Percentiles rank a stretch among this genome's conserved stretches.
phyloP scores from a whole-genome alignment of 2,329 filamentous ascomycete species.

The Nakataea oryzae region DNA sequence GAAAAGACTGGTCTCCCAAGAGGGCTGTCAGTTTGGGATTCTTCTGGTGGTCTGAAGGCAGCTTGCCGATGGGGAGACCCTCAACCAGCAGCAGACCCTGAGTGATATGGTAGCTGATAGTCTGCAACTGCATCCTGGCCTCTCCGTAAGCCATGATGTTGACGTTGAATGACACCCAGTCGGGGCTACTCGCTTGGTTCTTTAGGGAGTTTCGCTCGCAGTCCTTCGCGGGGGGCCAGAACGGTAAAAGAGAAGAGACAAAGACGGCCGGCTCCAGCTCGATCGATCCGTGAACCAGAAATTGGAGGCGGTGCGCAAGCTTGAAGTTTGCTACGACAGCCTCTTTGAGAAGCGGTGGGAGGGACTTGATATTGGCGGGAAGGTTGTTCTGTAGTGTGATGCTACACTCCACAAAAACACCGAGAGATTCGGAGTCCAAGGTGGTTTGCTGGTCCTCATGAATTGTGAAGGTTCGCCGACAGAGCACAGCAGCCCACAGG shows the following conservation, averaged over 20 bases:
- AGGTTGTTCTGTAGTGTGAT: constrained; percentile 6
- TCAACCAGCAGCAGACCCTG: constrained; percentile 26
- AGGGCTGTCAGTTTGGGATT: constrained; percentile 32
- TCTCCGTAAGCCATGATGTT: not conserved
- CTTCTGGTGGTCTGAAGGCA: constrained; percentile 39
- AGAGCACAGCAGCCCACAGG: constrained; percentile 46
- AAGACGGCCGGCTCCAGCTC: constrained; percentile 9
- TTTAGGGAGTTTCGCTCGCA: not conserved
- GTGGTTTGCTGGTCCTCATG: constrained; percentile 1
- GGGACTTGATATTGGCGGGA: constrained; percentile 17
- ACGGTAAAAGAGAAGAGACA: constrained; percentile 6
- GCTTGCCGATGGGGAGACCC: constrained; percentile 24
- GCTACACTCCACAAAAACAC: constrained; percentile 15
- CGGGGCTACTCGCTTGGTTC: not conserved
- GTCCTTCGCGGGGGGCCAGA: not conserved
- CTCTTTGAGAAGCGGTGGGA: constrained; percentile 22
- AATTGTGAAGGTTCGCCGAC: constrained; percentile 26
- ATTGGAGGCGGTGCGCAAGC: constrained; percentile 24
- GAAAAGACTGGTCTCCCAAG: constrained; percentile 41
- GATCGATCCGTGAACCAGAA: constrained; percentile 23
- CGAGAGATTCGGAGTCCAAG: constrained; percentile 7
- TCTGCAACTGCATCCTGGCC: constrained; percentile 6
- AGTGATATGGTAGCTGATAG: constrained; percentile 22
- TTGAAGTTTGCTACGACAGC: constrained; percentile 36
- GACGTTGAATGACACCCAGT: not conserved